A percentile compares a stretch with the other conserved stretches of the same genome.
phyloP scores from a whole-genome alignment of 345 rosid species.

The Pelargonium nanum region DNA sequence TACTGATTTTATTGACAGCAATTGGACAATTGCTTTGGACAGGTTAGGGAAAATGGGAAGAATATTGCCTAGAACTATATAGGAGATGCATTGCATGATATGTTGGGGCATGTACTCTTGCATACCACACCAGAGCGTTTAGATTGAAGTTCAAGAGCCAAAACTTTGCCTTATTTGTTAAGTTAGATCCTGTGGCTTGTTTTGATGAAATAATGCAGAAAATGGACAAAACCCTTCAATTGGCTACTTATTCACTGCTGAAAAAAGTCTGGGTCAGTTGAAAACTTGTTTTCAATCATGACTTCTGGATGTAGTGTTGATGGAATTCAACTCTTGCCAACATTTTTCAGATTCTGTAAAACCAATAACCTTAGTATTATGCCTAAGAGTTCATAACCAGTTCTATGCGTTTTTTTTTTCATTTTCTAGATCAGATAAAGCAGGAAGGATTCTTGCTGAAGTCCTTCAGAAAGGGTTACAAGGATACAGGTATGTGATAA shows the following conservation, averaged over 20 bases:
- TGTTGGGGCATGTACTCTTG: background rate
- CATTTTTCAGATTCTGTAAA: background rate
- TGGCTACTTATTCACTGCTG: background rate
- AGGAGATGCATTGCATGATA: background rate
- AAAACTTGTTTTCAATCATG: background rate
- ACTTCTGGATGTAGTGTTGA: background rate
- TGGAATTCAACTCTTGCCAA: background rate
- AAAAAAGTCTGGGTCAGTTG: background rate
- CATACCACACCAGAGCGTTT: background rate
- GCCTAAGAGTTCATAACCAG: background rate
- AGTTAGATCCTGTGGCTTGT: background rate
- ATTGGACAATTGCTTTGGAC: conserved; percentile 80
- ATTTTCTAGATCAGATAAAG: conserved; percentile 70
- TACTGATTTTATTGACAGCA: conserved; percentile 87
- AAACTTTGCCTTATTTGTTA: too few species aligned
- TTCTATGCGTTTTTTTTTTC: conserved; percentile 11
- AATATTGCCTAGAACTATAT: background rate
- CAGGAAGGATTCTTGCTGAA: conserved; percentile 87
- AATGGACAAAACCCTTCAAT: background rate
- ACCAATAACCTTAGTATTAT: background rate
- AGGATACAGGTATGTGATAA: conserved; percentile 64
- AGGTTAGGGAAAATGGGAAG: conserved; percentile 34
- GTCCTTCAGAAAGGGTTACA: conserved; percentile 76
- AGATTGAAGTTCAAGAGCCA: background rate
- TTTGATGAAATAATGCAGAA: background rate